Evolutionary conservation across 2,329 filamentous ascomycete species (phyloP).

Genomic region (Pseudocercospora vitis): DNA sequence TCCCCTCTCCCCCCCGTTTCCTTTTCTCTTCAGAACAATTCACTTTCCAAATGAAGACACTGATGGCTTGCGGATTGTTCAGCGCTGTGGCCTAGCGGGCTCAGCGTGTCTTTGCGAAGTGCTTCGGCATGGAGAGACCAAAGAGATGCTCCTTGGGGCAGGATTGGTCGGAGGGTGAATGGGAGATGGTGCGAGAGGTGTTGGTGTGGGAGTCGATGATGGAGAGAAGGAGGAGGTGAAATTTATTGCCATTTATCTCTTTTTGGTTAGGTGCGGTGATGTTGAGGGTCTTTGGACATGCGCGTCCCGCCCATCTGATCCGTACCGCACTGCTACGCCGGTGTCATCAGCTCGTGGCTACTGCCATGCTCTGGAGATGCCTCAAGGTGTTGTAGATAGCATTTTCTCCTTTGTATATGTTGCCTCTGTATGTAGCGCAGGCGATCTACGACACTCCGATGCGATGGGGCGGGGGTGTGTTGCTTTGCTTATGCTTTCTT

Average conservation of each 20-base stretch:
- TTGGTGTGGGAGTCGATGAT: neutral
- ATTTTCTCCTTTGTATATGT: no score
- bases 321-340: neutral
- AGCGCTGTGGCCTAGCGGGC: neutral
- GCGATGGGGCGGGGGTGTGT: no score
- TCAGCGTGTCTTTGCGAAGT: neutral
- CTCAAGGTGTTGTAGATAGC: no score
- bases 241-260: neutral
- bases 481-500: no score
- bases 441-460: no score
- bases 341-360: no score
- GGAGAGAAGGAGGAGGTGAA: neutral
- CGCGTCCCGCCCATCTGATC: neutral
- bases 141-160: neutral
- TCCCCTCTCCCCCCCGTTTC: neutral
- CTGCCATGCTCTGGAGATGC: no score
- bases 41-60: neutral
- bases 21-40: conserved; percentile 4
- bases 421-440: no score
- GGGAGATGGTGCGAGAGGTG: neutral
- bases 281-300: neutral
- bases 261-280: neutral
- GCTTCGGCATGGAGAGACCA: neutral
- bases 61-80: neutral
- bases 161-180: neutral